Base-by-base conservation (phyloP, 2,329 filamentous ascomycete genomes). In the Fusarium acutatum region DNA sequence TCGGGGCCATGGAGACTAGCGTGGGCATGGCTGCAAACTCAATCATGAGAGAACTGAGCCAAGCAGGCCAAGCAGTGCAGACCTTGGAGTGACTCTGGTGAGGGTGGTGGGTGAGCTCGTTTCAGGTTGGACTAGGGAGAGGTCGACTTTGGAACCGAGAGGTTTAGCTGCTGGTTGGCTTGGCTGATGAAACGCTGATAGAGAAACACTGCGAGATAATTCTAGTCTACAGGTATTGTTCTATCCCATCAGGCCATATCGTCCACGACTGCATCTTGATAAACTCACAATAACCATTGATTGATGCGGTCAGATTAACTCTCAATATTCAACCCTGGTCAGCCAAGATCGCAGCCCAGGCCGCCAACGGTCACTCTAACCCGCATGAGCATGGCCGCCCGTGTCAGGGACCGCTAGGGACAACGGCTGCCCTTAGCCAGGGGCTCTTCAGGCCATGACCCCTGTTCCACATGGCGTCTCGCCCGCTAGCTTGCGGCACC, bases 101-200 rank as follows among this genome's bases (percentile, higher is more conserved):
- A 44, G 54, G 50, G 64, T 77, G 68, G 75, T 63, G 71, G 50
- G 56, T 34, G 68, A 67, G 41, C 58, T 26, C 38, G 76, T 78
- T 78, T 78, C 76, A 78, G 74, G 76, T 76, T 77, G 72, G 38
- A 34, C 66, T 71, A 63, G 67, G 65, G 37, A 60, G 49, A 59
- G 41, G 44, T 63, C 24, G 43, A 62, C 13, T 46, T 58, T 43
- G 37, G 38, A 61, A 34, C 34, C 28, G 38, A 35, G 38, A 35
- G 34, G 44, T 61, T 26, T 35, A 35, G 58, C 43, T 47, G 20
- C 1, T 47, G 35, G n/a, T 40, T 24, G 50, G 35, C n/a, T 40
- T 44, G 30, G n/a, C 44, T 32, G 7, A 26, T 60, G 28, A 30
- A 40, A 35, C 28, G 12, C 28, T 30, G 41, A n/a, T 13, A 32